Evolutionary conservation across 139 green algal genomes (phyloP), one percentile per base, ranked within the genome.

Genomic region (Ulvella scutata): DNA sequence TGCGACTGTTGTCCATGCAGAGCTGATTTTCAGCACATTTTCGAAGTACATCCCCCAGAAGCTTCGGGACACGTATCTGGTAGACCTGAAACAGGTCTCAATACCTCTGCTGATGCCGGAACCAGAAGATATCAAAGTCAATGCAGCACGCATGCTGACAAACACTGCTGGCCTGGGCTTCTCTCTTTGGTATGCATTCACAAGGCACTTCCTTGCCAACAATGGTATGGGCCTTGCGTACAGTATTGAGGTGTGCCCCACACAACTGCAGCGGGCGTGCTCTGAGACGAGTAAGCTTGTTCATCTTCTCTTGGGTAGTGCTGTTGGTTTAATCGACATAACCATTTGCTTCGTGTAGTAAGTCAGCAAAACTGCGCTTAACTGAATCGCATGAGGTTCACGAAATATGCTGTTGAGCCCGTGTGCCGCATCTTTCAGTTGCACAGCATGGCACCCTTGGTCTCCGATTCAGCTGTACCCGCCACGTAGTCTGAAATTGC

Each of bases 181-280:
- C 62, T 96, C 82, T 61, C 44, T 76, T 0, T 96, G 88, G 87
- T 99, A 99, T 80, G 88, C 86, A 31, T 39, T 74, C 6, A 85
- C 81, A 34, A 98, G 97, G 82, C 85, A 96, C 82, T 99, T 92
- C 91, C 78, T 98, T 9, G 89, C 91, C 44, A 99, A 98, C 86
- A 99, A 99, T 76, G 74, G 87, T 23, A 84, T 99, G 43, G 95
- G 95, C 0, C 77, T 99, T 23, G 84, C 89, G 1, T 97, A 98
- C 81, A 87, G 85, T 38, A 77, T 99, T 7, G 87, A 96, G 74
- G 51, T 67, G 33, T 3, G 51, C n/a, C n/a, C n/a, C n/a, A n/a
- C n/a, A n/a, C n/a, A n/a, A n/a, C n/a, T n/a, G n/a, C n/a, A n/a
- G n/a, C n/a, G n/a, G n/a, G n/a, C n/a, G n/a, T n/a, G n/a, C n/a